Evolutionary conservation across 2,329 filamentous ascomycete species (phyloP).

Genomic region (Trichoderma endophyticum): DNA sequence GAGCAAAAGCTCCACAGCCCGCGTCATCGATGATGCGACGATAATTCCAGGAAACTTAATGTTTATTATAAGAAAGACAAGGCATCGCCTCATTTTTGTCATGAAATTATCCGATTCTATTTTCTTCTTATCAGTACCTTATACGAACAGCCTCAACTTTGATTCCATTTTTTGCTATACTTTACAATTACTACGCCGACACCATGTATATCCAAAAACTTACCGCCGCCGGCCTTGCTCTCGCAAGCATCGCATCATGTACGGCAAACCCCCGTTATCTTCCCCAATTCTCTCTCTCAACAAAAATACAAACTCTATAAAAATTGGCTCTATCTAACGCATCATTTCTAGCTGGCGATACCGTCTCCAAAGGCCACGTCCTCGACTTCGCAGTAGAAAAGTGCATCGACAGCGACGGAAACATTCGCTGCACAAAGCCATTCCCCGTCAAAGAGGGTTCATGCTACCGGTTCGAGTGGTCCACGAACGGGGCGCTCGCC

Average conservation of each 20-base stretch:
- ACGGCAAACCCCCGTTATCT: no score
- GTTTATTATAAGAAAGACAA: neutral
- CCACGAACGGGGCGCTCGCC: neutral
- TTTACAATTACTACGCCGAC: neutral
- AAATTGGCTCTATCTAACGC: neutral
- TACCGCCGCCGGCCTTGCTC: neutral
- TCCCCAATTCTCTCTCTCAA: no score
- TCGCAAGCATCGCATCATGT: neutral
- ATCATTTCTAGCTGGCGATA: neutral
- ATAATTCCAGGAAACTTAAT: neutral
- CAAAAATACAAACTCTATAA: neutral
- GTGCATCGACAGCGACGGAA: constrained; percentile 3
- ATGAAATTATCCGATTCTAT: neutral
- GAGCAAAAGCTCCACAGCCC: neutral
- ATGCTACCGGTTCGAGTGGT: neutral
- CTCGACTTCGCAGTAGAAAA: constrained; percentile 8
- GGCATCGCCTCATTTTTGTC: neutral
- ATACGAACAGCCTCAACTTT: neutral
- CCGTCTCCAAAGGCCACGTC: neutral
- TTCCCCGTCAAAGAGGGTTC: neutral
- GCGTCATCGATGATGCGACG: neutral
- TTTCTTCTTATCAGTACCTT: neutral
- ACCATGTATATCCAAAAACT: neutral
- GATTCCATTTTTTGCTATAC: neutral
- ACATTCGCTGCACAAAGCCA: constrained; percentile 1